phyloP scores from a whole-genome alignment of 164 flowering plant species.

The Aristolochia fimbriata region DNA sequence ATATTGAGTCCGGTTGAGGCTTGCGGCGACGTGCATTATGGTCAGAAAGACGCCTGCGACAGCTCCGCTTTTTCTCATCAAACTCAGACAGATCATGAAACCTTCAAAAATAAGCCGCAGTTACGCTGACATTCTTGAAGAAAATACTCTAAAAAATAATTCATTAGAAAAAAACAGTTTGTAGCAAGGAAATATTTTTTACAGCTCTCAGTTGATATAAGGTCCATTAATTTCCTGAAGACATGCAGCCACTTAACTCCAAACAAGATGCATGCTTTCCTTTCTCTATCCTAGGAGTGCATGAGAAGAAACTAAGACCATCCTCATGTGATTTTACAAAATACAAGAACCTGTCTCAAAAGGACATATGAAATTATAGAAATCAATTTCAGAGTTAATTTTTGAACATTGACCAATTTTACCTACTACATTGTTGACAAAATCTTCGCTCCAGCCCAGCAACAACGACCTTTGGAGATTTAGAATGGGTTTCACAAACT shows the following conservation, averaged over 20 bases:
- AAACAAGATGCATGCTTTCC: conserved; percentile 1
- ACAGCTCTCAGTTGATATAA: neutral
- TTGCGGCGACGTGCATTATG: conserved; percentile 91
- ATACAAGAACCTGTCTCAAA: too few species aligned
- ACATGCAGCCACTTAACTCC: neutral
- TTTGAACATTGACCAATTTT: neutral
- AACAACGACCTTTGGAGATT: conserved; percentile 55
- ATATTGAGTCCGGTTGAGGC: conserved; percentile 47
- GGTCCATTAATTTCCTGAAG: neutral
- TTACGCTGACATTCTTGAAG: conserved; percentile 2
- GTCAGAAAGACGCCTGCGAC: conserved; percentile 72
- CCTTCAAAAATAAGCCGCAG: conserved; percentile 31
- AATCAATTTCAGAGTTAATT: too few species aligned
- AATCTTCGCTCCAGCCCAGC: conserved; percentile 67
- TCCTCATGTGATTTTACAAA: too few species aligned
- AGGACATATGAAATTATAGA: too few species aligned
- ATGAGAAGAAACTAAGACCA: neutral
- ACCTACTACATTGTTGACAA: conserved; percentile 98
- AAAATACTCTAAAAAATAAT: neutral
- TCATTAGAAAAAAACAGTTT: too few species aligned
- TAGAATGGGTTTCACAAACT: conserved; percentile 76
- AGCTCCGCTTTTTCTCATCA: conserved; percentile 82
- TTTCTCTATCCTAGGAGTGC: neutral
- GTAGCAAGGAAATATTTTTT: too few species aligned
- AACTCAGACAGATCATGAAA: conserved; percentile 65